Conservation (phyloP, 2,329 filamentous ascomycete genomes). For the Beauveria pseudobassiana region DNA sequence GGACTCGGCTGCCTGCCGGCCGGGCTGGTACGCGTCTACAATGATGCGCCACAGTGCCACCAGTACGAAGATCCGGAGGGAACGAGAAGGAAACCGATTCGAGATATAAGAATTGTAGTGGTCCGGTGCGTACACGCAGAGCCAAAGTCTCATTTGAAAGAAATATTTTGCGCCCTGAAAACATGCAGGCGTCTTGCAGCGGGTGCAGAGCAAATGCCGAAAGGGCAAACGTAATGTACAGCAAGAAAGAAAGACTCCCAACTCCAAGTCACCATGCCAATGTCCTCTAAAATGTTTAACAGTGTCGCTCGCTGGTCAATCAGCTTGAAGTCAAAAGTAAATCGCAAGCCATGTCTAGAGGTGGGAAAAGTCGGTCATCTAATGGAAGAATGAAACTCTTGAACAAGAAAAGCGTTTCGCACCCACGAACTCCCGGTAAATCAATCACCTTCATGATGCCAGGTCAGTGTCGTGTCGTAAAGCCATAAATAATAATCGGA, state of each 20-base stretch:
- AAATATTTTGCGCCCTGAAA: constrained; percentile 6
- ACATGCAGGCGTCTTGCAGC: neutral
- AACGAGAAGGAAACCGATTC: neutral
- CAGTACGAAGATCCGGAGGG: neutral
- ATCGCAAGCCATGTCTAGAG: constrained; percentile 4
- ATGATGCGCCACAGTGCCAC: neutral
- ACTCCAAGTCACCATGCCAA: constrained; percentile 6
- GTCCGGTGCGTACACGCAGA: constrained; percentile 21
- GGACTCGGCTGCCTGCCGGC: neutral
- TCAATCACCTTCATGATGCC: constrained; percentile 5
- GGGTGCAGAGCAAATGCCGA: neutral
- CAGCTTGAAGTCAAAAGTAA: constrained; percentile 3
- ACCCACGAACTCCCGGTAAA: neutral
- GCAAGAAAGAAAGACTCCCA: neutral
- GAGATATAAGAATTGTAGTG: constrained; percentile 9
- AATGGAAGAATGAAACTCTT: neutral
- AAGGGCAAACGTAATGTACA: constrained; percentile 2
- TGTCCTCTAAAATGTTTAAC: constrained; percentile 14
- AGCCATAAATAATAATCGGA: neutral
- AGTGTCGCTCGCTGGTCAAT: constrained; percentile 10
- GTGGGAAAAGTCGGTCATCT: constrained; percentile 3
- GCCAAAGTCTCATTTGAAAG: constrained; percentile 15
- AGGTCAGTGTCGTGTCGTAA: constrained; percentile 15
- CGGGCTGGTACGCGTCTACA: too few relatives aligned
- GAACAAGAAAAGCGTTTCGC: neutral